Conservation (phyloP, 208 protist genomes). For the Trypanosoma scelopori region DNA sequence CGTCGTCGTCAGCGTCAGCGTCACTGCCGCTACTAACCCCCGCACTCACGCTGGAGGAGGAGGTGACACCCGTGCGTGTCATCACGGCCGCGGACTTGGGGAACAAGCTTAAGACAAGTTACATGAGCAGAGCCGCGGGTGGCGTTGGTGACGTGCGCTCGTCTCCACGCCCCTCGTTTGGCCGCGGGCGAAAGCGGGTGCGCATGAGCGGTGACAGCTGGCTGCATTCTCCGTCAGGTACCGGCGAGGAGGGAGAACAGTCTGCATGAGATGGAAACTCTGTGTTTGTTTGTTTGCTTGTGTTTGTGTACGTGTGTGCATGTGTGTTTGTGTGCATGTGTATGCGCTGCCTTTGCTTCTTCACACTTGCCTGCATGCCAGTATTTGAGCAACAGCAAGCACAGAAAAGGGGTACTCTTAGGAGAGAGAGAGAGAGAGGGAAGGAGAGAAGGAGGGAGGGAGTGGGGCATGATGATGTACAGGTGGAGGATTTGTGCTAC, state of each 20-base stretch:
- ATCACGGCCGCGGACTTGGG: slow-evolving; percentile 15
- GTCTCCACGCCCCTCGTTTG: slow-evolving; percentile 2
- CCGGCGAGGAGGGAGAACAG: background rate
- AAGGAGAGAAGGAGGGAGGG: no score
- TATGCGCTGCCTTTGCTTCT: no score
- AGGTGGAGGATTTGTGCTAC: no score
- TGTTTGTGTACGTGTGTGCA: background rate
- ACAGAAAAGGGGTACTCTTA: no score
- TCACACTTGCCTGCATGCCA: no score
- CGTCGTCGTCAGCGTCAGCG: no score
- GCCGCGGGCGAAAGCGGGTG: slow-evolving; percentile 10
- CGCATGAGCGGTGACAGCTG: slow-evolving; percentile 16
- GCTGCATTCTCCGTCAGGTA: background rate
- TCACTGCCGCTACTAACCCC: no score
- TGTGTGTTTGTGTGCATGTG: no score
- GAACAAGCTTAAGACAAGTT: slow-evolving; percentile 17
- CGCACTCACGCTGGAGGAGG: background rate
- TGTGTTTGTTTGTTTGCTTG: background rate
- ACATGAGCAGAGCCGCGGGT: background rate
- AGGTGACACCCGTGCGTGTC: slow-evolving; percentile 25
- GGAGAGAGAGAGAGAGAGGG: no score
- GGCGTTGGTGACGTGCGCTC: background rate
- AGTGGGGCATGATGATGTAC: no score
- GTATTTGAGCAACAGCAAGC: background rate
- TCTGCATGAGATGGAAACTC: background rate